phyloP scores from a whole-genome alignment of 257 asterid species.

The Solanum tarijense region DNA sequence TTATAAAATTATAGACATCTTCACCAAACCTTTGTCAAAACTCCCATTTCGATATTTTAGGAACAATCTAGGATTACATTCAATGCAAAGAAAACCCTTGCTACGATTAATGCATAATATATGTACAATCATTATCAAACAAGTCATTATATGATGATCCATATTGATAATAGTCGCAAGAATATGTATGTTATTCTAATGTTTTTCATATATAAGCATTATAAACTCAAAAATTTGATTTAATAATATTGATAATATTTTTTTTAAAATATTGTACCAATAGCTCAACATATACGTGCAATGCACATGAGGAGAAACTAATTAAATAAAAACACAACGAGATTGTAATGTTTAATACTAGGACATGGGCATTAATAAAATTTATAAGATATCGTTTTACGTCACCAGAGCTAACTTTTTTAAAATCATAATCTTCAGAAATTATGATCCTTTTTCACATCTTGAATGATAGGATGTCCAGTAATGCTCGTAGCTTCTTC shows the following conservation, averaged over 20 bases:
- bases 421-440: too few relatives aligned
- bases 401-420: neutral
- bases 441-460: too few relatives aligned
- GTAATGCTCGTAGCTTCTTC: too few relatives aligned
- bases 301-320: neutral
- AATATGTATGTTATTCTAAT: too few relatives aligned
- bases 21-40: neutral
- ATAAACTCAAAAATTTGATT: too few relatives aligned
- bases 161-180: neutral
- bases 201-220: neutral
- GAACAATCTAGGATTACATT: neutral
- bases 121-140: neutral
- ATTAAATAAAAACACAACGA: neutral
- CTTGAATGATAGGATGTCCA: too few relatives aligned
- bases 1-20: neutral
- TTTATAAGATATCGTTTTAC: too few relatives aligned
- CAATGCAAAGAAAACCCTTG: too few relatives aligned
- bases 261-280: neutral
- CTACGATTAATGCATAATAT: neutral
- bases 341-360: too few relatives aligned
- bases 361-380: too few relatives aligned
- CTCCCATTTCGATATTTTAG: neutral
- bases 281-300: neutral
- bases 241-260: too few relatives aligned
- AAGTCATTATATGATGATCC: neutral